These are phyloP conservation scores for Viola pubescens DNA, from an alignment of 441 rosid species.

Conservation along the genomic window DNA sequence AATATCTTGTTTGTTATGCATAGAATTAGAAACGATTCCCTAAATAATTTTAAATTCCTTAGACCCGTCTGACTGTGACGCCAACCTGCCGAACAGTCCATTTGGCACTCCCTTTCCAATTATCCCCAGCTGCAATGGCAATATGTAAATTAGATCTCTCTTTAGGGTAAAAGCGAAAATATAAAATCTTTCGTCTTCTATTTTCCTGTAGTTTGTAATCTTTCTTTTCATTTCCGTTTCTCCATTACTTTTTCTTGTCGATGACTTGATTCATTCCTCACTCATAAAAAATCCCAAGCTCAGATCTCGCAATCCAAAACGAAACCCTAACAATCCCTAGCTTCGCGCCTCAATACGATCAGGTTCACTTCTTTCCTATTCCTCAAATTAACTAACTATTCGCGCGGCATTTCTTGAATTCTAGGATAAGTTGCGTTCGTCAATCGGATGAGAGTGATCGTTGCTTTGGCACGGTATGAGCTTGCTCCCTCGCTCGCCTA, in stretches of 20 bases:
- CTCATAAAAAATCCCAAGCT: conserved; percentile 4
- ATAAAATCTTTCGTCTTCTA: neutral
- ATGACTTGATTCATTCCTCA: neutral
- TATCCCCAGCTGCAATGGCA: neutral
- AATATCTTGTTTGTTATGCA: no score
- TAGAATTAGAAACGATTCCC: no score
- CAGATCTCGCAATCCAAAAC: conserved; percentile 15
- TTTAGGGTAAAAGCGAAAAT: neutral
- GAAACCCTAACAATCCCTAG: conserved; percentile 11
- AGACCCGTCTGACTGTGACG: no score
- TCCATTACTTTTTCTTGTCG: neutral
- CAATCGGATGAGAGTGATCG: no score
- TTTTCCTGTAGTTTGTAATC: neutral
- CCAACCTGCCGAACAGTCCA: no score
- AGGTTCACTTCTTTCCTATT: conserved; percentile 15
- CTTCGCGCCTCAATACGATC: conserved; percentile 20
- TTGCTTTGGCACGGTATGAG: no score
- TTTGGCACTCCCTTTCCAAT: no score
- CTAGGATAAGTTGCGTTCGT: no score
- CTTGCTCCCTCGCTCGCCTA: neutral
- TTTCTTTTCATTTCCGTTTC: neutral
- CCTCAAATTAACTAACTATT: neutral
- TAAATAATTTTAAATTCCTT: no score
- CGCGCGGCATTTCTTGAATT: no score
- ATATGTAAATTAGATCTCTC: conserved; percentile 3